Base-by-base conservation (phyloP, 1,284 basidiomycete species). In the Puccinia novopanici region DNA sequence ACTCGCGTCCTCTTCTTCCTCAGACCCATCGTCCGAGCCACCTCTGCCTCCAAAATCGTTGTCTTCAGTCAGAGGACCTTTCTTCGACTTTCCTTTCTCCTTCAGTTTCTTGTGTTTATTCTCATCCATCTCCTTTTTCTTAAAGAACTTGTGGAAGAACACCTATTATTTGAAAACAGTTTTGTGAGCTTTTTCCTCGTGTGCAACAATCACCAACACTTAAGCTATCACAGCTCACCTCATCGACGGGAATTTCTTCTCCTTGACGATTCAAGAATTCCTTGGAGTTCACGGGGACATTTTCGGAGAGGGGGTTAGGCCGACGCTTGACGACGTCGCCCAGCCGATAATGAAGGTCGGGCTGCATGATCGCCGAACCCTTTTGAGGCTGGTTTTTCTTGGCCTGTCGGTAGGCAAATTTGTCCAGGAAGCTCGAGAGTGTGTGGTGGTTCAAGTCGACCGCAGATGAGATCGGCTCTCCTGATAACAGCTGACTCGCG, bases 301-400 rank as follows among this genome's bases (percentile, higher is more conserved):
- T 78, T 93, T 92, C 85, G 91, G 91, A 82, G 91, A 85, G 78
- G 92, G 87, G 82, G 91, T 87, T 87, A 30, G 54, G 52, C 15
- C 55, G 52, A n/a, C 90, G 90, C 2, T 86, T 86, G 65, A 89
- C 89, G 27, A 75, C 24, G 27, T 74, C 73, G 13, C 50, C 82
- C 15, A 79, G 34, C n/a, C 84, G 84, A 17, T 83, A 83, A 75
- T 89, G 89, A 1, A 92, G 91, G 9, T 91, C 90, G n/a, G 95
- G 95, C 87, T 99, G 97, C 97, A 99, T 99, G 82, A 93, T 92
- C 81, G 92, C 93, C 2, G 91, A 89, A 30, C 94, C 92, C 83
- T 91, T 92, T 15, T 87, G 85, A 3, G 90, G 87, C 63, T 89
- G 90, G 0, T 86, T 85, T 87, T 95, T 93, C 88, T 98, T 99